Evolutionary conservation across 1,284 basidiomycete genomes (phyloP).

Genomic region (Erythrobasidium hasegawianum): DNA sequence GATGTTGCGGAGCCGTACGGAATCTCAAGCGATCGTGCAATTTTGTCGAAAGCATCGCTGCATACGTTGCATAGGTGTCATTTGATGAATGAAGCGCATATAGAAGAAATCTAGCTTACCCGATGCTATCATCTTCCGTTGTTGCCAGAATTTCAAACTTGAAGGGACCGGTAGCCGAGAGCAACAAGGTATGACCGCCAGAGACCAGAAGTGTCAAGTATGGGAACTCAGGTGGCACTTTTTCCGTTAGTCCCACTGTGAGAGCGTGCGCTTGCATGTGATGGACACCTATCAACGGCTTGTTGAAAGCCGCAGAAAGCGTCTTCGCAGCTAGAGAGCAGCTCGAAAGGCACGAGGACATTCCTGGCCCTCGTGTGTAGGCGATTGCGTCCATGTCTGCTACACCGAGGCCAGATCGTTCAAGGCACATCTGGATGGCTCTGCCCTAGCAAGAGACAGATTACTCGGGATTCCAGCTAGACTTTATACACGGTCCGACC

Average conservation of each 20-base stretch:
- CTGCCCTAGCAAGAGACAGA: slow-evolving; percentile 58
- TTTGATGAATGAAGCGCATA: too few species aligned
- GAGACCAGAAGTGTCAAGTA: slow-evolving; percentile 83
- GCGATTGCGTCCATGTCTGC: slow-evolving; percentile 76
- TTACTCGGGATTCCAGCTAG: too few species aligned
- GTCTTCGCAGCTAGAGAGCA: slow-evolving; percentile 73
- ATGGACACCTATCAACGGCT: slow-evolving; percentile 67
- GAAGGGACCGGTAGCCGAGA: slow-evolving; percentile 62
- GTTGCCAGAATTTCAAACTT: slow-evolving; percentile 69
- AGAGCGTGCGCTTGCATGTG: slow-evolving; percentile 82
- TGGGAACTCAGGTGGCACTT: slow-evolving; percentile 63
- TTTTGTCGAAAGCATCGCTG: slow-evolving; percentile 62
- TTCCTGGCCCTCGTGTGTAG: slow-evolving; percentile 85
- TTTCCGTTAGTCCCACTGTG: slow-evolving; percentile 68
- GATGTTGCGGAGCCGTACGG: slow-evolving; percentile 59
- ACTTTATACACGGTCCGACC: too few species aligned
- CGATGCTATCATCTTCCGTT: slow-evolving; percentile 72
- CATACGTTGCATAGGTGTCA: too few species aligned
- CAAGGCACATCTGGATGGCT: slow-evolving; percentile 65
- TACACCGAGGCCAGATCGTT: slow-evolving; percentile 60
- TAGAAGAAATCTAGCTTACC: too few species aligned
- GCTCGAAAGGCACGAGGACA: slow-evolving; percentile 72
- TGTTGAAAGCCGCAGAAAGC: slow-evolving; percentile 67
- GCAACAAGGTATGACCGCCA: slow-evolving; percentile 83
- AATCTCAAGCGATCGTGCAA: slow-evolving; percentile 64